A percentile compares a stretch with the other conserved stretches of the same genome.
These are phyloP conservation scores for Erodium moschatum DNA, from an alignment of 441 rosid genomes.

Conservation along the genomic window DNA sequence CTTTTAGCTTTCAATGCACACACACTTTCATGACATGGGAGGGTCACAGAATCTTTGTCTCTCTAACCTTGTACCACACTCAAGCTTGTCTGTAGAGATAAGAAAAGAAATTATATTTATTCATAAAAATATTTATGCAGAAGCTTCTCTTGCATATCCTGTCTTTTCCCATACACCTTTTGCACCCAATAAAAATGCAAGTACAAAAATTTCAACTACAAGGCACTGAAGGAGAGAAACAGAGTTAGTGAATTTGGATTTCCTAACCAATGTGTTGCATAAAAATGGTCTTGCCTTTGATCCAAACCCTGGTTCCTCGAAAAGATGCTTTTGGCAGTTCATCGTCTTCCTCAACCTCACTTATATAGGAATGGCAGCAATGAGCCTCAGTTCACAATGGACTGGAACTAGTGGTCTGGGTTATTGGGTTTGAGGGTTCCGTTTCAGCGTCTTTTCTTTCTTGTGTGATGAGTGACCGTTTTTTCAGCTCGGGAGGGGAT, in stretches of 20 bases:
- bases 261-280: background rate
- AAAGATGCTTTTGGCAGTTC: slow-evolving; percentile 20
- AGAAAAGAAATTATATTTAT: background rate
- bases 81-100: background rate
- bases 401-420: slow-evolving; percentile 11
- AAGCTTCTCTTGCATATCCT: background rate
- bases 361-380: slow-evolving; percentile 22
- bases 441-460: slow-evolving; percentile 11
- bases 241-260: background rate
- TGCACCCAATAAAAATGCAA: slow-evolving; percentile 2
- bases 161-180: background rate
- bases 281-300: background rate
- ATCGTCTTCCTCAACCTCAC: slow-evolving; percentile 37
- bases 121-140: background rate
- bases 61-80: background rate
- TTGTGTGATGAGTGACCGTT: too few relatives aligned
- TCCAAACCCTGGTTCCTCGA: background rate
- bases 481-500: slow-evolving; percentile 10
- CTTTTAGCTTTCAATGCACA: slow-evolving; percentile 2
- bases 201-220: slow-evolving; percentile 3
- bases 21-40: background rate
- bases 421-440: background rate
- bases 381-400: slow-evolving; percentile 29
- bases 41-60: slow-evolving; percentile 5
- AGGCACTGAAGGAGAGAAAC: background rate